Evolutionary conservation across 352 stramenopile genomes (phyloP).

Genomic region (Phytophthora tubulina): DNA sequence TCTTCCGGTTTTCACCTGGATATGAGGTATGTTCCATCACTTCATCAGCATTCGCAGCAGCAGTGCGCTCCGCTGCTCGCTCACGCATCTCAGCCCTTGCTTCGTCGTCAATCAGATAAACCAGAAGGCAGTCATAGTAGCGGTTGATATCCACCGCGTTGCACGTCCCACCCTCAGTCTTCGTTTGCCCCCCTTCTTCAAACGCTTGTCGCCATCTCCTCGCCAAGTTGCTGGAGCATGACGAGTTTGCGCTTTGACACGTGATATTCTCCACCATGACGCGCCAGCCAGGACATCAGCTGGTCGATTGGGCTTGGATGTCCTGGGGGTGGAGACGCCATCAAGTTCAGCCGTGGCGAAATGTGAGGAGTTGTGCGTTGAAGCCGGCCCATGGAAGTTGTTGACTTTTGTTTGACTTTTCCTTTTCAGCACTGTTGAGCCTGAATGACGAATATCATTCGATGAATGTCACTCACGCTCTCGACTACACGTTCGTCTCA

Average conservation of each 20-base stretch:
- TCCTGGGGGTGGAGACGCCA: conserved; percentile 2
- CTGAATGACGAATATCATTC: no score
- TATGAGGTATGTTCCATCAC: background rate
- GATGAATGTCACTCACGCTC: no score
- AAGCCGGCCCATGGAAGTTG: no score
- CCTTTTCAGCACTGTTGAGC: no score
- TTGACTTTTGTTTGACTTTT: no score
- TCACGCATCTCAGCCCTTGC: conserved; percentile 24
- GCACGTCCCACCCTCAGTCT: conserved; percentile 19
- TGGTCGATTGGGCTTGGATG: conserved; percentile 21
- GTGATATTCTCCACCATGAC: conserved; percentile 21
- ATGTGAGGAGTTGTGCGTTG: background rate
- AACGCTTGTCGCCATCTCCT: conserved; percentile 28
- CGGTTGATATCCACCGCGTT: conserved; percentile 14
- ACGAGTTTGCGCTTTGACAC: conserved; percentile 18
- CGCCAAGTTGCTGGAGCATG: conserved; percentile 18
- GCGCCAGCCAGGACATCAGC: conserved; percentile 28
- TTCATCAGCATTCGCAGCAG: background rate
- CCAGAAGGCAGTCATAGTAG: conserved; percentile 31
- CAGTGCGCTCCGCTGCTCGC: background rate
- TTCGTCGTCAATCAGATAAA: conserved; percentile 19
- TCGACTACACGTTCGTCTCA: no score
- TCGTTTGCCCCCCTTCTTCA: conserved; percentile 26
- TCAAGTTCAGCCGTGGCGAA: conserved; percentile 16
- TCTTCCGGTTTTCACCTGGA: background rate